Evolutionary conservation across 148 eudicot species (phyloP).

Genomic region (Vaccinium vitisidaea): DNA sequence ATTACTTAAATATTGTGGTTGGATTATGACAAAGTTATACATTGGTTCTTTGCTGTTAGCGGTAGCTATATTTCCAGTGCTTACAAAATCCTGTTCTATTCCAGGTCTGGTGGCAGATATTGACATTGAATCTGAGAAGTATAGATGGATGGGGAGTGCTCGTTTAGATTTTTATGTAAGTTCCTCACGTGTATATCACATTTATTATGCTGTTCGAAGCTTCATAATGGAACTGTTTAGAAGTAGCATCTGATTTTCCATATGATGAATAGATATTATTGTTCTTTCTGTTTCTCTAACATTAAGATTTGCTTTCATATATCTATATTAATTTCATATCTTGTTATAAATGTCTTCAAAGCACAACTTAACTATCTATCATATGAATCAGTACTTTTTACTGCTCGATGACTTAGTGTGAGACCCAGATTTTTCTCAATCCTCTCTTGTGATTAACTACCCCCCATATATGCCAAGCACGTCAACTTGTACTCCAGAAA

Average conservation of each 20-base stretch:
- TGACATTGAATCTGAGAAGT: conserved; percentile 94
- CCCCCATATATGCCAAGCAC: neutral
- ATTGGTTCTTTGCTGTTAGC: neutral
- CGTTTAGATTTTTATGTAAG: conserved; percentile 87
- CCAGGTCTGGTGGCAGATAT: conserved; percentile 91
- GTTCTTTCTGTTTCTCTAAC: neutral
- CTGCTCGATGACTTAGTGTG: neutral
- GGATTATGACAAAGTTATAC: neutral
- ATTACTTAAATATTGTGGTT: neutral
- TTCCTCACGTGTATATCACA: neutral
- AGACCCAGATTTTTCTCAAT: neutral
- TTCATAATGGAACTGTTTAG: neutral
- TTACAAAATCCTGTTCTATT: conserved; percentile 13
- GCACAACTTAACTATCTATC: neutral
- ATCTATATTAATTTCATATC: neutral
- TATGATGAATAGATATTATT: neutral
- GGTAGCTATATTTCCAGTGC: neutral
- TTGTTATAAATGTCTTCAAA: neutral
- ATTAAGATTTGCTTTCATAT: neutral
- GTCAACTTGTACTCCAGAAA: neutral
- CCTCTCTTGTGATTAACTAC: neutral
- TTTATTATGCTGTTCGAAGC: neutral
- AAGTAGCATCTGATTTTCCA: neutral
- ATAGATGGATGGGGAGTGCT: conserved; percentile 97
- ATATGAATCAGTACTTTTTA: neutral